These are phyloP conservation scores for Phaeophleospora eucalypticola DNA, from an alignment of 2,329 filamentous ascomycete genomes.

Conservation along the genomic window DNA sequence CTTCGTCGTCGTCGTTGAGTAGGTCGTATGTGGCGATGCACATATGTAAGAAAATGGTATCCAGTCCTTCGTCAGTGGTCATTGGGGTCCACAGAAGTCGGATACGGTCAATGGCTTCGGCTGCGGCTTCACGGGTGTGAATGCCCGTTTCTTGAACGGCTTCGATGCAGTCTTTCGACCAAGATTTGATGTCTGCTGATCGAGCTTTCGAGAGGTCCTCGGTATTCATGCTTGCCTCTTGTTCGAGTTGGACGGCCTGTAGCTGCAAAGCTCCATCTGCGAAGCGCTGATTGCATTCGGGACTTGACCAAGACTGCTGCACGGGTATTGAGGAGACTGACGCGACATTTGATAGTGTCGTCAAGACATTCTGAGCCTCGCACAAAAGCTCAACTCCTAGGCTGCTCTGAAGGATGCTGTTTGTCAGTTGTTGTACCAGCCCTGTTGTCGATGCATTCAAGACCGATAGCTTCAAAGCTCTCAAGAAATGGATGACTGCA, in stretches of 20 bases:
- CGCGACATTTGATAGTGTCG: not conserved
- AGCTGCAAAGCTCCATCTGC: conserved; percentile 22
- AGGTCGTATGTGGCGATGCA: conserved; percentile 68
- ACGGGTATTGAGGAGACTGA: not conserved
- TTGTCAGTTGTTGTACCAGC: not conserved
- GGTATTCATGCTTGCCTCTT: not conserved
- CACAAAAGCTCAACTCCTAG: conserved; percentile 13
- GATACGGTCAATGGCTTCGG: conserved; percentile 20
- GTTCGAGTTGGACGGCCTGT: conserved; percentile 12
- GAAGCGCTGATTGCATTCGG: conserved; percentile 17
- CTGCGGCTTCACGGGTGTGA: conserved; percentile 29
- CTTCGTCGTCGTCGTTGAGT: conserved; percentile 87
- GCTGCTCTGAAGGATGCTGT: conserved; percentile 2
- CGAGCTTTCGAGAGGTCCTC: not conserved
- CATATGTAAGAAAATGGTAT: conserved; percentile 46
- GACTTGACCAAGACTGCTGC: not conserved
- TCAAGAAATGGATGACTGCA: conserved; percentile 18
- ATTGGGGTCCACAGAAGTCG: conserved; percentile 16
- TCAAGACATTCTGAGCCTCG: conserved; percentile 12
- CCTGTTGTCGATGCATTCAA: not conserved
- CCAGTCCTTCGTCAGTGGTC: conserved; percentile 1
- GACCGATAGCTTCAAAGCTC: conserved; percentile 1
- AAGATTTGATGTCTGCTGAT: conserved; percentile 5
- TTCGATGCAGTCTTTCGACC: conserved; percentile 13
- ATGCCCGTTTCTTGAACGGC: conserved; percentile 24